Conservation (phyloP, 164 flowering plant genomes). For the Aristolochia contorta region DNA sequence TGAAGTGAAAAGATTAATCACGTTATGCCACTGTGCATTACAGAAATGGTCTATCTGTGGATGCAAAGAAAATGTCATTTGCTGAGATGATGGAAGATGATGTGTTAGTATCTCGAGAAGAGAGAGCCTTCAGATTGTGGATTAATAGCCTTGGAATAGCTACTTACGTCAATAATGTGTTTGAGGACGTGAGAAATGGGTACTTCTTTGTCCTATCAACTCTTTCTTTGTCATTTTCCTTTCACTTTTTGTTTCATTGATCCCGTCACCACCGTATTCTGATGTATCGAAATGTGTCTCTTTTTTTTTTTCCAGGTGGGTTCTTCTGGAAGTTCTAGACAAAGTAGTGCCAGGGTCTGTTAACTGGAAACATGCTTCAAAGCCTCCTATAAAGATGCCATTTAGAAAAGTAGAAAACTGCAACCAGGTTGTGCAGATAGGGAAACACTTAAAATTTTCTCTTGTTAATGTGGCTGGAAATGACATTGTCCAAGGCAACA, state of each 20-base stretch:
- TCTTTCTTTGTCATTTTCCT: neutral
- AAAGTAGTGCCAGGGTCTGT: slow-evolving; percentile 81
- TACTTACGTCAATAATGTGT: slow-evolving; percentile 72
- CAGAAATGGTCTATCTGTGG: slow-evolving; percentile 79
- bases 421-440: slow-evolving; percentile 79
- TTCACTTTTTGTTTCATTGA: neutral
- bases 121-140: slow-evolving; percentile 86
- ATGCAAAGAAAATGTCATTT: slow-evolving; percentile 55
- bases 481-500: slow-evolving; percentile 89
- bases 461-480: slow-evolving; percentile 83
- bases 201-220: slow-evolving; percentile 15
- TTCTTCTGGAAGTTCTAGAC: slow-evolving; percentile 81
- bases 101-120: slow-evolving; percentile 72
- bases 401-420: slow-evolving; percentile 94
- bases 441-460: slow-evolving; percentile 69
- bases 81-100: slow-evolving; percentile 96
- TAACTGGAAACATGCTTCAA: slow-evolving; percentile 86
- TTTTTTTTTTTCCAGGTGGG: slow-evolving; percentile 58
- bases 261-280: neutral
- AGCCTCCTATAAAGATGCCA: slow-evolving; percentile 96
- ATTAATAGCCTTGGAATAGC: slow-evolving; percentile 76
- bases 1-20: no score
- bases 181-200: slow-evolving; percentile 96
- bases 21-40: slow-evolving; percentile 4
- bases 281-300: neutral